A percentile compares a stretch with the other conserved stretches of the same genome.
Evolutionary conservation across 1,284 basidiomycete species (phyloP).

Genomic region (Moniliella sp.): DNA sequence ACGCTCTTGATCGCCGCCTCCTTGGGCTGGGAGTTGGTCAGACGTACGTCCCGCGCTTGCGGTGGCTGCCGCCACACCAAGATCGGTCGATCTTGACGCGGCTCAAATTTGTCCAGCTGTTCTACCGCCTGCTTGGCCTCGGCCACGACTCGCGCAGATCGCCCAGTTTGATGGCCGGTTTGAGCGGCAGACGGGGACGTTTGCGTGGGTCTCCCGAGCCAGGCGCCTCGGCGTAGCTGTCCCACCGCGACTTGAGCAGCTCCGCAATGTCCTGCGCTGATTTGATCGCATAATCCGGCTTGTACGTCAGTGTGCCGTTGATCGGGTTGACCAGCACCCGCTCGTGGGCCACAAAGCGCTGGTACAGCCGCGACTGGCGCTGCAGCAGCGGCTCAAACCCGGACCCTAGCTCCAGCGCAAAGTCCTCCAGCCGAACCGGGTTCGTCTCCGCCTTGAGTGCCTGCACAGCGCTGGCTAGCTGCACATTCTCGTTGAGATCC

Average conservation of each 20-base stretch:
- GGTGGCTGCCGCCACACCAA: constrained; percentile 61
- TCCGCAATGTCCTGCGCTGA: constrained; percentile 59
- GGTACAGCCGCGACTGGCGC: neutral
- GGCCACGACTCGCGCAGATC: constrained; percentile 68
- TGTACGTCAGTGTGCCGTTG: constrained; percentile 44
- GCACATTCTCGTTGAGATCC: constrained; percentile 68
- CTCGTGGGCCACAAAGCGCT: constrained; percentile 1
- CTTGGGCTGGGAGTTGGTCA: too few relatives aligned
- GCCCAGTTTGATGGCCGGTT: constrained; percentile 52
- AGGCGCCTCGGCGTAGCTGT: neutral
- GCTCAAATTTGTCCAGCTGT: constrained; percentile 13
- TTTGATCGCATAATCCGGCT: constrained; percentile 69
- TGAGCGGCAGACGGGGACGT: neutral
- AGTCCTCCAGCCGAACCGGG: constrained; percentile 62
- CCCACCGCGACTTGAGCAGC: constrained; percentile 40
- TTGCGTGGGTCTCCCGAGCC: neutral
- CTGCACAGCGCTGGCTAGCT: constrained; percentile 60
- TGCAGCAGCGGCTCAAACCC: constrained; percentile 1
- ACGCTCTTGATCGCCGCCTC: constrained; percentile 53
- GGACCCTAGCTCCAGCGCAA: constrained; percentile 42
- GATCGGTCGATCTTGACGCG: constrained; percentile 57
- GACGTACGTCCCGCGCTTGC: too few relatives aligned
- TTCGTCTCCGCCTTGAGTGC: constrained; percentile 53
- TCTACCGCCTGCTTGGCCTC: constrained; percentile 41
- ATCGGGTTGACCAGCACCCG: constrained; percentile 45